Base-by-base conservation (phyloP, 73 alveolate genomes). In the Loxodes magnus region DNA sequence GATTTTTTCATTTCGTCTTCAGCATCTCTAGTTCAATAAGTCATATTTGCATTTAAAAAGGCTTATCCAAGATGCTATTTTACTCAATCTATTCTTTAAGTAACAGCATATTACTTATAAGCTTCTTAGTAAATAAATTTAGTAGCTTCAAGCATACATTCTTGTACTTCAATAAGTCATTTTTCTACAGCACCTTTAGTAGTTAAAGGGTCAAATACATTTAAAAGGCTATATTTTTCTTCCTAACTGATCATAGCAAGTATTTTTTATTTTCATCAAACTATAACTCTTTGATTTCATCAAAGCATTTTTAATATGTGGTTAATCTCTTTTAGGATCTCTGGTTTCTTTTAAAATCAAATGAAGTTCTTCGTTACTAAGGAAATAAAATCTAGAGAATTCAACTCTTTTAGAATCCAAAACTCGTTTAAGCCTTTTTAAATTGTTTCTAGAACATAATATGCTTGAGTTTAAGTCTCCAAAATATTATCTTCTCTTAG, bases 141-240 rank as follows among this genome's bases (percentile, higher is more conserved):
- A 5, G 92, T 96, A 3, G 93, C 53, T 59, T 89, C 77, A 22
- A 88, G 67, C 99, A 93, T 93, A 41, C 82, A 85, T 29, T 79
- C 96, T 68, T 86, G 97, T 33, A 90, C 96, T 73, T 90, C 87
- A 33, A 85, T 83, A 59, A 96, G 80, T 99, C 99, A 96, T 67
- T 82, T 88, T 75, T 96, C 99, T 7, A 96, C 99, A 43, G 94
- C 83, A 37, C 98, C 99, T 62, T 92, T 90, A 29, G 92, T 83
- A 15, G 93, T 87, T 43, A 74, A 78, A 44, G 96, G 90, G 66
- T 93, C 96, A 16, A 93, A 84, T 31, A 89, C 79, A 16, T 48
- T 35, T 46, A 63, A 76, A 74, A 92, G 90, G 34, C 93, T 91
- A 55, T 74, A 91, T 64, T 95, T 99, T 10, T 96, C 96, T 27